Evolutionary conservation across 768 basidiomycete genomes (phyloP).

Genomic region (Tricholomella constricta): DNA sequence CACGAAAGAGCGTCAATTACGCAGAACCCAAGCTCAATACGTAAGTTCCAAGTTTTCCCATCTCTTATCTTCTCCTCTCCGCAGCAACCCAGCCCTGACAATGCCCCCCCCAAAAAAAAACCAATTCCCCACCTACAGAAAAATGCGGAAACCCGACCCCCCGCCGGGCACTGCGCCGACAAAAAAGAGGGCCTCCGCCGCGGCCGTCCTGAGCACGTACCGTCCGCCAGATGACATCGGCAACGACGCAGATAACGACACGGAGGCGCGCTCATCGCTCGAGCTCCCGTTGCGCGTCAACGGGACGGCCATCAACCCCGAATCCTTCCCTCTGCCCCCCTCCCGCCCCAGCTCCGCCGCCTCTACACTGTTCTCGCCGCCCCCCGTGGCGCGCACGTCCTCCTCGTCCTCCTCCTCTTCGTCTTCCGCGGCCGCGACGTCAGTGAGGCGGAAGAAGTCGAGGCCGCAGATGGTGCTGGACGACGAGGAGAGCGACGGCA

Average conservation of each 20-base stretch:
- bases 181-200: slow-evolving; percentile 51
- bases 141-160: slow-evolving; percentile 87
- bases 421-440: slow-evolving; percentile 24
- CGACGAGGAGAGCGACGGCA: slow-evolving; percentile 66
- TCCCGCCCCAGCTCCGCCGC: slow-evolving; percentile 37
- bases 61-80: neutral
- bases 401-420: slow-evolving; percentile 26
- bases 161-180: slow-evolving; percentile 34
- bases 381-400: slow-evolving; percentile 31
- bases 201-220: slow-evolving; percentile 38
- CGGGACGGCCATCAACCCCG: slow-evolving; percentile 31
- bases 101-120: too few relatives aligned
- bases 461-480: slow-evolving; percentile 45
- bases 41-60: slow-evolving; percentile 58
- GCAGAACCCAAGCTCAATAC: slow-evolving; percentile 88
- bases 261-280: slow-evolving; percentile 41
- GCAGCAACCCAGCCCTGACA: neutral
- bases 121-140: slow-evolving; percentile 52
- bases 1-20: slow-evolving; percentile 83
- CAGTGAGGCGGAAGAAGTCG: slow-evolving; percentile 55
- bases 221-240: slow-evolving; percentile 27
- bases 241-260: slow-evolving; percentile 38
- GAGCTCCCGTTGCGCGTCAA: slow-evolving; percentile 28
- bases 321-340: slow-evolving; percentile 37
- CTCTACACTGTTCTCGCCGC: slow-evolving; percentile 34